Base-by-base conservation (phyloP, 176 grass and related monocot species). In the Elaeis guineensis region DNA sequence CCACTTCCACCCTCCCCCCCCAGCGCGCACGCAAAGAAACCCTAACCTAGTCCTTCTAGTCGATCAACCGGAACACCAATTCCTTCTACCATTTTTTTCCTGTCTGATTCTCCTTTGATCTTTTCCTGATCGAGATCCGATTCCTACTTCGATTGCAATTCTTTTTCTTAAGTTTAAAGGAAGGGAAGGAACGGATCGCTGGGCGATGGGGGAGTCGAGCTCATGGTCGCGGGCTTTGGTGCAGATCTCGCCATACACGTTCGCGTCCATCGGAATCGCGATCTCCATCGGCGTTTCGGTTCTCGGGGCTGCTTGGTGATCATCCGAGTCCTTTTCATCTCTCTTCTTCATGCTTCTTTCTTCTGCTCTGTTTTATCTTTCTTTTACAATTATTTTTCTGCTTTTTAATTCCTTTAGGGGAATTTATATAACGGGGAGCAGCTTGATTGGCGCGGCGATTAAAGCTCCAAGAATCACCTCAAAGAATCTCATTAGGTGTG, bases 241-340 rank as follows among this genome's bases (percentile, higher is more conserved):
- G 70, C 93, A 86, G 12, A 92, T 98, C 73, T 98, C 93, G 55
- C 93, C 93, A 63, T 98, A 98, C 82, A 86, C 88, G 73, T 98
- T 98, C 84, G 58, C 84, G 57, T 87, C 93, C 67, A 78, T 98
- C 62, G 93, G 88, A 30, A 98, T 98, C 79, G 93, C 84, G 73
- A 90, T 98, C 51, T 92, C 93, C 67, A 98, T 98, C 72, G 93
- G 93, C 63, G 88, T 98, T 58, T 98, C 88, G 52, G 88, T 98
- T 53, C 93, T 98, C 69, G 93, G 93, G 21, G 93, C 93, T 1
- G 93, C 93, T 21, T 98, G 93, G 93, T 98, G 18, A 51, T 50
- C 5, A 21, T 1, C 28, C 25, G 5, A 19, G 22, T 50, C 11
- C 28, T 20, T 9, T 12, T 14, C 0, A 54, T 26, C 26, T 32